Base-by-base conservation (phyloP, 2,329 filamentous ascomycete species). In the Pseudogymnoascus sp. region DNA sequence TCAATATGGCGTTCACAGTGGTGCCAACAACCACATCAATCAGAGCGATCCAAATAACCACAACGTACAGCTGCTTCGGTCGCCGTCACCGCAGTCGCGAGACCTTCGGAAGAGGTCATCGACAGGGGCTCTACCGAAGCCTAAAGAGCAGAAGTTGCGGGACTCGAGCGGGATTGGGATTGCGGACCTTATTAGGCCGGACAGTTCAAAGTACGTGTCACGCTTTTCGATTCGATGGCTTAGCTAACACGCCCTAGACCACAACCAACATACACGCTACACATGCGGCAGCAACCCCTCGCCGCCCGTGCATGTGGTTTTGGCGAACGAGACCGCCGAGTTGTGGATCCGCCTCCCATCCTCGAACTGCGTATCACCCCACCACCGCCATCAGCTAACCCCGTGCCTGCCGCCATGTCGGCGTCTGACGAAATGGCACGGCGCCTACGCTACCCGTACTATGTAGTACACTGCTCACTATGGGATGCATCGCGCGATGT, bases 291-390 rank as follows among this genome's bases (percentile, higher is more conserved):
- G 72, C 89, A 93, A 69, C 90, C 90, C 7, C 78, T 84, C 16
- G 89, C 89, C 1, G 90, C 90, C 60, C 81, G 90, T 66, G 89
- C 89, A 41, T 94, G 90, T 68, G 90, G 90, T 1, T 93, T 91
- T 71, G 90, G 90, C 63, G 90, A 93, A 73, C 81, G 89, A 65
- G 90, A 94, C 70, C 83, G 90, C 38, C 82, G 90, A 64, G 89
- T 91, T 14, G 89, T 94, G 64, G 90, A 94, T 69, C 90, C 90
- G 39, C 90, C 90, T 2, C 90, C 90, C 12, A 93, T 94, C 68
- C 82, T 94, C 20, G 85, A 93, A 70, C 81, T 93, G 54, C 77
- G 79, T 28, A 82, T 91, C 61, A 82, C 84, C 59, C 81, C 87
- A 64, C 78, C 81, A 1, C 54, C 32, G 9, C 18, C 16, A 5